These are phyloP conservation scores for Thelephora aurantiotincta DNA, from an alignment of 768 basidiomycete genomes.

Conservation along the genomic window DNA sequence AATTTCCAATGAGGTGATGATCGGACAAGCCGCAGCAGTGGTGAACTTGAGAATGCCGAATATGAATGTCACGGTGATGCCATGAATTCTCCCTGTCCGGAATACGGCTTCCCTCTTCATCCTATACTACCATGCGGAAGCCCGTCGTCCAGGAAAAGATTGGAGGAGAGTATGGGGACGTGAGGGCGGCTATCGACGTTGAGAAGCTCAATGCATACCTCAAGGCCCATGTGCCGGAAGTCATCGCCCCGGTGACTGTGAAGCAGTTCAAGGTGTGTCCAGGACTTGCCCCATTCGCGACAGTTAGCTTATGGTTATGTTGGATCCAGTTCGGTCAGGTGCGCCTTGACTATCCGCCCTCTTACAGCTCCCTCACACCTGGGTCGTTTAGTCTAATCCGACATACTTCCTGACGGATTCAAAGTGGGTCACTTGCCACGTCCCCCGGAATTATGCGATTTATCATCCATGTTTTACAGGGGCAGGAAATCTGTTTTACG, in stretches of 20 bases:
- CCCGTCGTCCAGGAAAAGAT: constrained; percentile 27
- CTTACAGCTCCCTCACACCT: not conserved
- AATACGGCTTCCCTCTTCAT: not conserved
- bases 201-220: constrained; percentile 56
- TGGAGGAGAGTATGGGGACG: constrained; percentile 63
- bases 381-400: constrained; percentile 67
- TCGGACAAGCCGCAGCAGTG: no score
- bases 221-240: constrained; percentile 31
- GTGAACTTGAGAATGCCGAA: no score
- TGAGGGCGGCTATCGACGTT: constrained; percentile 58
- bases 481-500: constrained; percentile 55
- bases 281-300: not conserved
- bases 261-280: constrained; percentile 68
- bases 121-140: constrained; percentile 9
- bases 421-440: constrained; percentile 26
- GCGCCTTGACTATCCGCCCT: constrained; percentile 9
- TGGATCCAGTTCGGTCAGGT: constrained; percentile 76
- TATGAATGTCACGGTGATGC: no score
- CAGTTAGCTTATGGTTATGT: not conserved
- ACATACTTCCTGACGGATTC: constrained; percentile 87
- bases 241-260: constrained; percentile 54
- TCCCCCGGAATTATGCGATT: not conserved
- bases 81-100: no score
- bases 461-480: not conserved
- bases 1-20: no score